phyloP scores from a whole-genome alignment of 2,329 filamentous ascomycete genomes.

The Fusarium pseudonygamai region DNA sequence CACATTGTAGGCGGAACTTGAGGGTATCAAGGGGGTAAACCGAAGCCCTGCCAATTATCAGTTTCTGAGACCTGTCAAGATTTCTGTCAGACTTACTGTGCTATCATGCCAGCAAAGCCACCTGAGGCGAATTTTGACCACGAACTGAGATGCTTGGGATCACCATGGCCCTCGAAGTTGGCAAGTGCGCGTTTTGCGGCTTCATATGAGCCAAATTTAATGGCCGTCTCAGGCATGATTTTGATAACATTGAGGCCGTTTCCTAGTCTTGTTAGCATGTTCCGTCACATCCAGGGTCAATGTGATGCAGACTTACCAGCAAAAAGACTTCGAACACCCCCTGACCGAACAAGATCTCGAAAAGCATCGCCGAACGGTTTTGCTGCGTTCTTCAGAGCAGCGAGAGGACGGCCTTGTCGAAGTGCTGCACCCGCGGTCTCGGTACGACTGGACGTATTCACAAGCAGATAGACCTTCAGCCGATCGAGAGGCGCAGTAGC shows the following conservation, averaged over 20 bases:
- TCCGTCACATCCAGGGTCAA: background rate
- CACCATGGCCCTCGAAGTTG: conserved; percentile 85
- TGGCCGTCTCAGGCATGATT: conserved; percentile 98
- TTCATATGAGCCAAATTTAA: conserved; percentile 98
- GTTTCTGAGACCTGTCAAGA: background rate
- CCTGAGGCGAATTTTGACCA: conserved; percentile 92
- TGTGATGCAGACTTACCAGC: conserved; percentile 71
- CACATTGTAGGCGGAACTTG: conserved; percentile 88
- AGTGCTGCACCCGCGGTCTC: conserved; percentile 70
- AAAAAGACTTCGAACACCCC: conserved; percentile 89
- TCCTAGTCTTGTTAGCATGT: conserved; percentile 61
- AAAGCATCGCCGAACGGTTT: conserved; percentile 77
- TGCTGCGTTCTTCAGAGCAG: conserved; percentile 71
- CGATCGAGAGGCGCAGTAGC: conserved; percentile 96
- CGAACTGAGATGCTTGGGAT: conserved; percentile 80
- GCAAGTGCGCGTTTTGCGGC: conserved; percentile 89
- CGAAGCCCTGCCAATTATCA: conserved; percentile 68
- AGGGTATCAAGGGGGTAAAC: conserved; percentile 94
- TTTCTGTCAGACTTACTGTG: conserved; percentile 71
- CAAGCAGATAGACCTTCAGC: conserved; percentile 96
- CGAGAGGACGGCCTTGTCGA: conserved; percentile 73
- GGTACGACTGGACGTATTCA: conserved; percentile 71
- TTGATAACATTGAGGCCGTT: conserved; percentile 97
- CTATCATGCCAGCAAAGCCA: conserved; percentile 91
- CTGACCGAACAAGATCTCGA: conserved; percentile 83